Evolutionary conservation across 106 monocot species (phyloP).

Genomic region (Dactylorhiza incarnata): DNA sequence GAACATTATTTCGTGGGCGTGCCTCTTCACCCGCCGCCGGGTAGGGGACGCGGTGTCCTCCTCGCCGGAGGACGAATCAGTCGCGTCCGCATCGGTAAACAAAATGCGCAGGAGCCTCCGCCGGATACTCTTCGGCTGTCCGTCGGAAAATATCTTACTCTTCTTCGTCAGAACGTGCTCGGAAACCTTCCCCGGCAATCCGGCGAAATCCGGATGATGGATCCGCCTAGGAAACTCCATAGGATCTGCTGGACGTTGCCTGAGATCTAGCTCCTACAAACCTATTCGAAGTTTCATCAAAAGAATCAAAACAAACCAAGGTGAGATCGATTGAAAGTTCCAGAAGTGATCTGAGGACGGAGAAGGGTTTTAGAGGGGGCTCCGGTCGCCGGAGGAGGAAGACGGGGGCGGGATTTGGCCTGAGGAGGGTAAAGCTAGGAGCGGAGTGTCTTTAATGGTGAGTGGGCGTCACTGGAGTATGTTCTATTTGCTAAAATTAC

Average conservation of each 20-base stretch:
- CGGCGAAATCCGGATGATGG: background rate
- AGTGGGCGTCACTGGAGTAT: background rate
- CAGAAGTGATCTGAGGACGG: background rate
- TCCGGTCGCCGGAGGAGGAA: background rate
- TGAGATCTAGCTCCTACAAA: background rate
- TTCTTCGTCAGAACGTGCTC: slow-evolving; percentile 1
- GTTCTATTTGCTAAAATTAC: background rate
- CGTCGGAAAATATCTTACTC: background rate
- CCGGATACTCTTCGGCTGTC: background rate
- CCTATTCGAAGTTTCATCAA: slow-evolving; percentile 1
- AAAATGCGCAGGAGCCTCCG: slow-evolving; percentile 16
- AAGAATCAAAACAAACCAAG: background rate
- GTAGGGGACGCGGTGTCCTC: background rate
- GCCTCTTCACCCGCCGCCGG: slow-evolving; percentile 7
- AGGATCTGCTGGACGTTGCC: background rate
- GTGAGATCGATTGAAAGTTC: background rate
- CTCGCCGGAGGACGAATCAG: slow-evolving; percentile 18
- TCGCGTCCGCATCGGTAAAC: slow-evolving; percentile 21
- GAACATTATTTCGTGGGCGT: slow-evolving; percentile 16
- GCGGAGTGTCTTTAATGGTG: background rate
- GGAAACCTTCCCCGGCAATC: background rate
- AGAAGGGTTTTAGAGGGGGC: background rate
- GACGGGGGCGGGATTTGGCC: background rate
- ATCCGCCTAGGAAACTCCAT: background rate
- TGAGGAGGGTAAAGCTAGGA: background rate